Base-by-base conservation (phyloP, 768 basidiomycete species). In the Tulasnella sp. region DNA sequence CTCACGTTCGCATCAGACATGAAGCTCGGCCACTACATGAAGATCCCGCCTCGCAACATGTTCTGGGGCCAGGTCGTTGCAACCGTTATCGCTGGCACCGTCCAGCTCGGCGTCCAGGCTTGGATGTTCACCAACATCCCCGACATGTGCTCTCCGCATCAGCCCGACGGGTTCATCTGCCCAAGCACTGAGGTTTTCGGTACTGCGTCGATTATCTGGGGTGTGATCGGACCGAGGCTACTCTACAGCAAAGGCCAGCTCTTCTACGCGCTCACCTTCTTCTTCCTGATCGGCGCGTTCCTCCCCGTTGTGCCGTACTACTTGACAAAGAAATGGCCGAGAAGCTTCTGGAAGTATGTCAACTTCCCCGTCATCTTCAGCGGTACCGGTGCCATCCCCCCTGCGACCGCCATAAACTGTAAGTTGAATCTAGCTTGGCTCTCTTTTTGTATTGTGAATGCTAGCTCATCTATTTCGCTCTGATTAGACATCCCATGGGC, bases 261-360 rank as follows among this genome's bases (percentile, higher is more conserved):
- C 19, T 84, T 83, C 69, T 76, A 77, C 22, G 79, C 73, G 8
- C 75, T 89, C n/a, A 66, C 77, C 2, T 81, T 81, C 68, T 89
- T 87, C 73, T 92, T 92, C 84, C 78, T 88, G 59, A 66, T 85
- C 58, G 90, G 90, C 17, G 77, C 81, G 50, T 9, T 82, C 51
- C 75, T 78, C 53, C 88, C 88, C 0, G 29, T 77, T 57, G 54
- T 78, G 48, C 74, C 77, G 41, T 88, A 77, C 66, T 62, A 80
- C 61, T 65, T 83, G 59, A 72, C 75, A 53, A 70, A 74, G 65
- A 78, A 74, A 65, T 91, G 76, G 73, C 84, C 86, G 21, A 78
- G 83, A 59, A 75, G 76, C 66, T 78, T 74, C 65, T 65, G 81
- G 50, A 78, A 78, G 62, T 82, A 80, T 66, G 66, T 85, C 75